Percentiles rank a stretch among this genome's conserved stretches.
Conservation (phyloP, 306 rosid genomes). For the Morella rubra region DNA sequence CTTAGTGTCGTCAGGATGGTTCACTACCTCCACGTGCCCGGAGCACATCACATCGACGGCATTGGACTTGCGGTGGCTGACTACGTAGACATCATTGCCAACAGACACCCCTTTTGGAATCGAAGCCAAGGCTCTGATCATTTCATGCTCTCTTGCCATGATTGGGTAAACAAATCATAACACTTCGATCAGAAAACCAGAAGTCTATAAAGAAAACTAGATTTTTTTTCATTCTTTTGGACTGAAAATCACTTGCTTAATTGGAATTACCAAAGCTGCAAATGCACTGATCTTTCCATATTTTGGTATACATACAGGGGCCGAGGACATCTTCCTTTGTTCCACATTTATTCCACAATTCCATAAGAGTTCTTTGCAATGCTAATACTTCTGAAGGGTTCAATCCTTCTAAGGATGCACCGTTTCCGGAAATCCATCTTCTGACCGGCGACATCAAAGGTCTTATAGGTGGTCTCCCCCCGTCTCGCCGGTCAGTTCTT, state of each 20-base stretch:
- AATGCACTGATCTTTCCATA: background rate
- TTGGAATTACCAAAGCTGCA: background rate
- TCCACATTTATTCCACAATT: slow-evolving; percentile 43
- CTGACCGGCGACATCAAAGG: slow-evolving; percentile 22
- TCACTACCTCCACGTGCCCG: slow-evolving; percentile 27
- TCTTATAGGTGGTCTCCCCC: slow-evolving; percentile 40
- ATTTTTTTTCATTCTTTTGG: too few species aligned
- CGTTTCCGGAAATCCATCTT: slow-evolving; percentile 56
- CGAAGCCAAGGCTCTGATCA: slow-evolving; percentile 53
- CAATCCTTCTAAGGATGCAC: slow-evolving; percentile 53
- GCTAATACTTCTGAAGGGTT: slow-evolving; percentile 70
- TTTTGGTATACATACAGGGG: slow-evolving; percentile 31
- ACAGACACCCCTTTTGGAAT: slow-evolving; percentile 57
- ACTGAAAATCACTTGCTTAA: too few species aligned
- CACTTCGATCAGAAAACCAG: too few species aligned
- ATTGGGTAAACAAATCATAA: slow-evolving; percentile 36
- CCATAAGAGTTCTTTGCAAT: slow-evolving; percentile 65
- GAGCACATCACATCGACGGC: background rate
- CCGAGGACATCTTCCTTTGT: slow-evolving; percentile 39
- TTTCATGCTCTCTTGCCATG: slow-evolving; percentile 68
- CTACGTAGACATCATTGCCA: slow-evolving; percentile 37
- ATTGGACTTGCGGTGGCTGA: slow-evolving; percentile 34
- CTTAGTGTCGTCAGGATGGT: slow-evolving; percentile 54
- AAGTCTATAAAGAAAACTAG: too few species aligned
- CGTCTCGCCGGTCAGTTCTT: slow-evolving; percentile 45